Conservation (phyloP, 2,329 filamentous ascomycete genomes). For the Chrysoporthe puriensis region DNA sequence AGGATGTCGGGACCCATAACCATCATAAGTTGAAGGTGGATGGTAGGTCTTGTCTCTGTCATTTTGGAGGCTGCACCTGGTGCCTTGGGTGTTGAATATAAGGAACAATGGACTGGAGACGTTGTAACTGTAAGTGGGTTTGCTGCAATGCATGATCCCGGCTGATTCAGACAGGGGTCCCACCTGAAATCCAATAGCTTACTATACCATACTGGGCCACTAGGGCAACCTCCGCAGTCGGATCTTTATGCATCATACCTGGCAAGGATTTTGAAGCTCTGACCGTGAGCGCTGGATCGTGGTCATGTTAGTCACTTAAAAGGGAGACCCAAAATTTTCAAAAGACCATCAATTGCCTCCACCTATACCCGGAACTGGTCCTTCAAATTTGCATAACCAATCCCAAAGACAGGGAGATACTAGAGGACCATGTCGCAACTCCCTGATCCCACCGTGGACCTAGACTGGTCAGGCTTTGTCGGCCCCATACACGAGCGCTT, state of each 20-base stretch:
- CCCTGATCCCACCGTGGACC: conserved; percentile 69
- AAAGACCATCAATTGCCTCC: conserved; percentile 13
- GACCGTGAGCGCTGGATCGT: conserved; percentile 9
- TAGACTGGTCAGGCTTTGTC: conserved; percentile 68
- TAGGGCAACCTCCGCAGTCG: conserved; percentile 22
- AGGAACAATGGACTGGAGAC: no score
- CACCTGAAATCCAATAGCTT: neutral
- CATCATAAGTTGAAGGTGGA: no score
- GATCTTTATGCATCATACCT: conserved; percentile 19
- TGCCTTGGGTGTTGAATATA: no score
- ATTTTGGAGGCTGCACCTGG: no score
- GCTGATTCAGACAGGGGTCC: neutral
- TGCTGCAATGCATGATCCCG: neutral
- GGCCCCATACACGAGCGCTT: conserved; percentile 76
- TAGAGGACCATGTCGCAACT: conserved; percentile 34
- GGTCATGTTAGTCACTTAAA: conserved; percentile 22
- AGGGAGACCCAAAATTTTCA: conserved; percentile 15
- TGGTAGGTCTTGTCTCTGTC: no score
- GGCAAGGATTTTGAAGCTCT: conserved; percentile 23
- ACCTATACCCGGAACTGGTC: conserved; percentile 5
- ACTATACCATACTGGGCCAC: no score
- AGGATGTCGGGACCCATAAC: no score
- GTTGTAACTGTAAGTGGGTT: neutral
- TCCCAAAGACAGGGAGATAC: neutral
- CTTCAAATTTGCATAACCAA: neutral